Conservation (phyloP, 176 grass and related monocot genomes). For the Eleusine indica region DNA sequence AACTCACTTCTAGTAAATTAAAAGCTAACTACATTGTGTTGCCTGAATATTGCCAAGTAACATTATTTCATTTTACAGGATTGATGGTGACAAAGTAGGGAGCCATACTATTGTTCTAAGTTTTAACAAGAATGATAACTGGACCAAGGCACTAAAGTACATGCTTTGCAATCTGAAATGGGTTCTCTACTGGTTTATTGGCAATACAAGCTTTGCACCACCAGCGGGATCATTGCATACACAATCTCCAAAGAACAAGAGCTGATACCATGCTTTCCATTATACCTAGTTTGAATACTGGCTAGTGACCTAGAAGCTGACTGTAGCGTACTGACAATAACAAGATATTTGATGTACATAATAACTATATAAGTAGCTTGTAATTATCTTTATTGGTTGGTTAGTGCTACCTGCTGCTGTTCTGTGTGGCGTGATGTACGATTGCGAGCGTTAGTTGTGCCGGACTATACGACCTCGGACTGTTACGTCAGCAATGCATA, state of each 20-base stretch:
- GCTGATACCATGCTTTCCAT: constrained; percentile 24
- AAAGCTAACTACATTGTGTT: background rate
- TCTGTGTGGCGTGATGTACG: background rate
- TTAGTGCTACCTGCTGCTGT: background rate
- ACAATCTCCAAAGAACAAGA: constrained; percentile 43
- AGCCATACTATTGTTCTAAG: constrained; percentile 91
- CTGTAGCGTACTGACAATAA: constrained; percentile 12
- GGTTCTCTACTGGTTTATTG: constrained; percentile 94
- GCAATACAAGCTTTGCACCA: constrained; percentile 80
- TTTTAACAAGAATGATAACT: constrained; percentile 90
- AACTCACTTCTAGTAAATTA: background rate
- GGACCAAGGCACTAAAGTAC: constrained; percentile 94
- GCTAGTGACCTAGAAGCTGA: background rate
- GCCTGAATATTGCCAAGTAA: constrained; percentile 3
- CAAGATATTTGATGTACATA: background rate
- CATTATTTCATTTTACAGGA: constrained; percentile 53
- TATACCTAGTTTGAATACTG: background rate
- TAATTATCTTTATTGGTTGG: background rate
- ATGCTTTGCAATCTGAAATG: constrained; percentile 96
- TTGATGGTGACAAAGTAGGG: constrained; percentile 96
- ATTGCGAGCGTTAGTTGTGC: no score
- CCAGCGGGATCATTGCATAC: constrained; percentile 36
- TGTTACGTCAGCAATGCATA: background rate
- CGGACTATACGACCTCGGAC: no score
- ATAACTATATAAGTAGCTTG: no score